Percentiles rank a stretch among this genome's conserved stretches.
Conservation (phyloP, 345 rosid species). For the Arabis alpina region DNA sequence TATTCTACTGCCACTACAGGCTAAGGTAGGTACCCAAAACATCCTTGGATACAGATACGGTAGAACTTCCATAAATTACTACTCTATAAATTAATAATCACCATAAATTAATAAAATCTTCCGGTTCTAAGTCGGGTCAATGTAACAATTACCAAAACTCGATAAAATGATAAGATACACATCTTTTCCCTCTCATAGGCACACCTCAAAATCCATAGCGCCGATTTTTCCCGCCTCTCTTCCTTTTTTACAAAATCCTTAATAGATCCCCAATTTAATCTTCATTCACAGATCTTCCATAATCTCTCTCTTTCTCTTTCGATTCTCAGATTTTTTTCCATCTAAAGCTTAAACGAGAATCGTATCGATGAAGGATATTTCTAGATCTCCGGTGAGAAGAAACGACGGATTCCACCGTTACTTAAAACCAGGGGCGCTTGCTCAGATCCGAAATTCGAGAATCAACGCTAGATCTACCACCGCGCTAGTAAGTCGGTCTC, state of each 20-base stretch:
- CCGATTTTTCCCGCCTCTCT: conserved; percentile 52
- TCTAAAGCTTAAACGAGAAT: background rate
- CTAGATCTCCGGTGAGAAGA: conserved; percentile 46
- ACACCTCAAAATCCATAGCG: conserved; percentile 22
- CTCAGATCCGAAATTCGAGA: conserved; percentile 61
- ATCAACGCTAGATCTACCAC: conserved; percentile 53
- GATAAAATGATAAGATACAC: too few relatives aligned
- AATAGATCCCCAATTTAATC: conserved; percentile 6
- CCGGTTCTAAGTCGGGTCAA: too few relatives aligned
- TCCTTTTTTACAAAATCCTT: conserved; percentile 30
- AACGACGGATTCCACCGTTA: conserved; percentile 53
- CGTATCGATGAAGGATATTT: conserved; percentile 41
- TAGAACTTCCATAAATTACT: too few relatives aligned
- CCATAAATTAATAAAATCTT: too few relatives aligned
- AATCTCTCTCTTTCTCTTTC: background rate
- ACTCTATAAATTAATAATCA: too few relatives aligned
- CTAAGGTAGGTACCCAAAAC: too few relatives aligned
- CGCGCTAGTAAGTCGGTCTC: conserved; percentile 18
- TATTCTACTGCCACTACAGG: too few relatives aligned
- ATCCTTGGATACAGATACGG: too few relatives aligned
- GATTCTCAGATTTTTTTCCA: background rate
- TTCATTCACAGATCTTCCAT: conserved; percentile 6
- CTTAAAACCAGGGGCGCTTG: conserved; percentile 70
- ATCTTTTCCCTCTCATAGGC: conserved; percentile 22
- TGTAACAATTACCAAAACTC: too few relatives aligned